phyloP scores from a whole-genome alignment of 2,329 filamentous ascomycete species.

The Teratosphaeria nubilosa region DNA sequence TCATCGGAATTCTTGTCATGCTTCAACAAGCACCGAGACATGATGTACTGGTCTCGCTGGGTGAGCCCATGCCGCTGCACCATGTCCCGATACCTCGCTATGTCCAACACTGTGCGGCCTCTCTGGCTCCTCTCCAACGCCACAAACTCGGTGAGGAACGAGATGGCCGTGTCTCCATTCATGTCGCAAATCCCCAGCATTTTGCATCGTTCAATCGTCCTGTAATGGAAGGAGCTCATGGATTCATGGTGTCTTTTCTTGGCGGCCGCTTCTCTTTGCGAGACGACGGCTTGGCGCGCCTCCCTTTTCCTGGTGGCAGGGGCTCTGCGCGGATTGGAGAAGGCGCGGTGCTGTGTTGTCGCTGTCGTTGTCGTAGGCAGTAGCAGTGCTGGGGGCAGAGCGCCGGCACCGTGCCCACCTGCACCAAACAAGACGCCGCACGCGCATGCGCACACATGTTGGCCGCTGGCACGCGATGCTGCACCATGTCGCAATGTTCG shows the following conservation, averaged over 20 bases:
- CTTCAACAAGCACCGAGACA: conserved; percentile 5
- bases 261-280: neutral
- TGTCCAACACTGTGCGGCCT: neutral
- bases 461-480: neutral
- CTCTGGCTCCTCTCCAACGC: neutral
- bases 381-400: neutral
- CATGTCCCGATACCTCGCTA: conserved; percentile 1
- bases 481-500: conserved; percentile 3
- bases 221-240: neutral
- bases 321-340: neutral
- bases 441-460: neutral
- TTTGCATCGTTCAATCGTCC: neutral
- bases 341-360: neutral
- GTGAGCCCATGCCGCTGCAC: conserved; percentile 2
- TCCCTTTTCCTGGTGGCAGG: conserved; percentile 4
- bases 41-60: conserved; percentile 2
- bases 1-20: neutral
- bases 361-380: neutral
- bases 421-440: neutral
- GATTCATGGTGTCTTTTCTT: neutral
- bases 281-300: neutral
- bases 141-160: conserved; percentile 4
- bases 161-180: neutral
- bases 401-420: neutral
- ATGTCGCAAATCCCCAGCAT: neutral